Conservation (phyloP, 225 moss, liverwort and hornwort genomes). For the Pseudoscleropodium purum region DNA sequence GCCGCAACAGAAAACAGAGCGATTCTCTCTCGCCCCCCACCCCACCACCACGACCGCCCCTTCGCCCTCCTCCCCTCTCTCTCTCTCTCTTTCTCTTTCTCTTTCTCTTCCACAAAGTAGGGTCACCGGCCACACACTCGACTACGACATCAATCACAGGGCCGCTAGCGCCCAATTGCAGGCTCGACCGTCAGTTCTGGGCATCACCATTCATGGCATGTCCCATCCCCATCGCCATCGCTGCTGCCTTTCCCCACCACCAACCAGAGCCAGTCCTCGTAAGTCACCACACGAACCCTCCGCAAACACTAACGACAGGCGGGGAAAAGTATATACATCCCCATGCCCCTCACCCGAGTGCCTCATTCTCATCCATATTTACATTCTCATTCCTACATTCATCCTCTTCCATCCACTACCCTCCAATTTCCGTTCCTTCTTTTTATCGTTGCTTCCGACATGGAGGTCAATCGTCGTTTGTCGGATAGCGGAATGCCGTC, state of each 20-base stretch:
- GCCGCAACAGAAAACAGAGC: not conserved
- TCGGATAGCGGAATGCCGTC: not conserved
- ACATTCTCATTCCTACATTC: not conserved
- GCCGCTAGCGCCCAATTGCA: conserved; percentile 16
- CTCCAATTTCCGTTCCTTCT: not conserved
- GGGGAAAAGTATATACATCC: not conserved
- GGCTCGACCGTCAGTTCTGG: not conserved
- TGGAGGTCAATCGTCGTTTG: not conserved
- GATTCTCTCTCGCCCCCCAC: not conserved
- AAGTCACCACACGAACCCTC: not conserved
- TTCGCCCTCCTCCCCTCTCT: not conserved
- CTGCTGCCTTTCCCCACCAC: conserved; percentile 15
- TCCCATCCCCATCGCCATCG: conserved; percentile 16
- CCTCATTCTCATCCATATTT: not conserved
- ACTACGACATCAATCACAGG: not conserved
- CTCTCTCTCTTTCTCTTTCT: not conserved
- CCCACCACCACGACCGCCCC: not conserved
- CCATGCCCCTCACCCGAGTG: not conserved
- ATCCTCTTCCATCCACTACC: not conserved
- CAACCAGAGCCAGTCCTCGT: conserved; percentile 5
- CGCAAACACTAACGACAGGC: not conserved
- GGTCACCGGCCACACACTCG: not conserved
- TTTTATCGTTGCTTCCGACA: not conserved
- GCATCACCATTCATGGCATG: conserved; percentile 11
- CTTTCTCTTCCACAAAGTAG: not conserved